Base-by-base conservation (phyloP, 352 stramenopile species). In the Phytopythium litorale region DNA sequence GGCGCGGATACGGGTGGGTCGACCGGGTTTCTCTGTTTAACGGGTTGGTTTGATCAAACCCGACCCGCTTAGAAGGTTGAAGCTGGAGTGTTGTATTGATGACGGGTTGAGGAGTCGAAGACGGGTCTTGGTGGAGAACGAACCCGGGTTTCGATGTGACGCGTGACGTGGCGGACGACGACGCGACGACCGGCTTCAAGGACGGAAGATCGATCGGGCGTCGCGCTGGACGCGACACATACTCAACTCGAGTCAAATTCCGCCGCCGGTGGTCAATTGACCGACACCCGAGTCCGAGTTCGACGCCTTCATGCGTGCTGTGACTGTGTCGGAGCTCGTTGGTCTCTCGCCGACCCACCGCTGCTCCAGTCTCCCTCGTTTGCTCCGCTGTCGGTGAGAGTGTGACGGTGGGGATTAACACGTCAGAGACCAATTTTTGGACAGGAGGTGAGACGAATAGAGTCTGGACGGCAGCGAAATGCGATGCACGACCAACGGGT, bases 151-250 rank as follows among this genome's bases (percentile, higher is more conserved):
- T 25, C 42, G 42, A 49, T 21, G 7, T 49, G 42, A 21, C 18
- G 42, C 42, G 42, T 49, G 21, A 51, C n/a, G 42, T 28, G 18
- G 21, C 7, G 23, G 13, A 33, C 13, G 4, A 52, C 30, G 30
- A 56, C 30, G 9, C 15, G 30, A 56, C 50, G 50, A 56, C 50
- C 30, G 28, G 52, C 52, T 58, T 58, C 52, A 58, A 58, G 18
- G 52, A 58, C 52, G 50, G 50, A 56, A 56, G 50, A 57, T 45
- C 51, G 30, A 57, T 50, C n/a, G 11, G 45, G 32, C 11, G 45
- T 52, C 21, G 45, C 9, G 21, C 21, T 52, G 45, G 43, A 50
- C 43, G 43, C 43, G 43, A 30, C 46, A 40, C 21, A 52, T 52
- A 52, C 21, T 52, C 46, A 52, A 52, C 21, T 52, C 46, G 16